Conservation (phyloP, 202 grass and related monocot species). For the Bolboschoenoplectus hybrid region DNA sequence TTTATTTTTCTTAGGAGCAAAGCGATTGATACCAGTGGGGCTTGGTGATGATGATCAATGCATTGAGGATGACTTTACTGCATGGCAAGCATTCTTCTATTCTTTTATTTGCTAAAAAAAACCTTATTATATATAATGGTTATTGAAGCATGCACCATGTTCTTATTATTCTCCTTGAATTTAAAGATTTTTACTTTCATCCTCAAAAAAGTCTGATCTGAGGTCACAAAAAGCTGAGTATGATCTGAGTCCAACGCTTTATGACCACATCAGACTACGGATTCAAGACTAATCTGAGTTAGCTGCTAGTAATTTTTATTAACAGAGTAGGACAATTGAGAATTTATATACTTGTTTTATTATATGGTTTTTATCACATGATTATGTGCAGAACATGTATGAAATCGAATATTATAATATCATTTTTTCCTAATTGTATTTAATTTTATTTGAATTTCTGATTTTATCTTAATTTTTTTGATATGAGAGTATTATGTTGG, state of each 20-base stretch:
- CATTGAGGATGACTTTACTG: slow-evolving; percentile 92
- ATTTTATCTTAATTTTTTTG: not conserved
- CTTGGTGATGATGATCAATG: slow-evolving; percentile 95
- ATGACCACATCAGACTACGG: not conserved
- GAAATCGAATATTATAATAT: not conserved
- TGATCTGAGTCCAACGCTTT: not conserved
- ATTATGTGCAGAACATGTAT: not conserved
- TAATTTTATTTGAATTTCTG: not conserved
- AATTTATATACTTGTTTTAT: not conserved
- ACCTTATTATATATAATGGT: slow-evolving; percentile 15
- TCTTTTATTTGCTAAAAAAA: not conserved
- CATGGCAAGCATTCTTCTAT: slow-evolving; percentile 51
- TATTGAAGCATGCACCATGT: not conserved
- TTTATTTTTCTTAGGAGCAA: slow-evolving; percentile 63
- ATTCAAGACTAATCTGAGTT: not conserved
- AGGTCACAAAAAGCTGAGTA: not conserved
- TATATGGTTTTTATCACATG: not conserved
- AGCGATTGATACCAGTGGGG: slow-evolving; percentile 68
- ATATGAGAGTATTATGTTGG: not conserved
- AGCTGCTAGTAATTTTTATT: not conserved
- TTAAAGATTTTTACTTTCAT: not conserved
- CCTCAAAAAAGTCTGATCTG: not conserved
- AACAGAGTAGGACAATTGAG: not conserved
- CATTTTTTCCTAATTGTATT: not conserved
- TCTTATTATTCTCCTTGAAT: not conserved